Evolutionary conservation across 2,329 filamentous ascomycete species (phyloP), one percentile per base, ranked within the genome.

Genomic region (Paraphaeosphaeria minitans): DNA sequence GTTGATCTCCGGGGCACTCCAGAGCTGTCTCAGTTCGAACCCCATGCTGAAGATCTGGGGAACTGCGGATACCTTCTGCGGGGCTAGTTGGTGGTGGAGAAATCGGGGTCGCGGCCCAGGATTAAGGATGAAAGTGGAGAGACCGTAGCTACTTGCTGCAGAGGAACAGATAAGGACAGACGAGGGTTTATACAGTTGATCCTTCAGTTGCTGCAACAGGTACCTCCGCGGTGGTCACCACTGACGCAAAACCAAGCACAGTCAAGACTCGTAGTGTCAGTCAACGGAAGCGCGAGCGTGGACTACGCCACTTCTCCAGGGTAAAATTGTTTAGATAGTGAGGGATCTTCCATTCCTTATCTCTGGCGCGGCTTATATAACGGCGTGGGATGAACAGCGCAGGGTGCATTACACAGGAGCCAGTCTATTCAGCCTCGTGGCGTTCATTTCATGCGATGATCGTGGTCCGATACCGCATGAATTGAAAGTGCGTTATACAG

Each of bases 1-100:
- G 75, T 96, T 96, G 79, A 96, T 79, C 74, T 90, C 86, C 42
- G 92, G 92, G 33, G 85, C 82, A 1, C 62, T 68, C 74, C 74
- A 76, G 59, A 77, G 73, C 61, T 69, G 66, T 48, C 62, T 73
- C 10, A 76, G 22, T 57, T 71, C 46, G 63, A 76, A 76, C 55
- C 72, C 72, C 74, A 76, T 76, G 39, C 37, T 68, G 61, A 21
- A 8, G 19, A 46, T 24, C 9, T 53, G n/a, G 48, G 24, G 22
- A 14, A 21, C 46, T 49, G 54, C 33, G 47, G 47, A 37, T 49
- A 52, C 33, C 53, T 47, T 49, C 8, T 62, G 46, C 31, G 42
- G 59, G 57, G 50, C 46, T 53, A 56, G 53, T 59, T 55, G 46
- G 31, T 66, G 59, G 51, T 52, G 21, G 55, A 56, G 56, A 59